Conservation (phyloP, 2,329 filamentous ascomycete species). For the Fusarium oligoseptatum region DNA sequence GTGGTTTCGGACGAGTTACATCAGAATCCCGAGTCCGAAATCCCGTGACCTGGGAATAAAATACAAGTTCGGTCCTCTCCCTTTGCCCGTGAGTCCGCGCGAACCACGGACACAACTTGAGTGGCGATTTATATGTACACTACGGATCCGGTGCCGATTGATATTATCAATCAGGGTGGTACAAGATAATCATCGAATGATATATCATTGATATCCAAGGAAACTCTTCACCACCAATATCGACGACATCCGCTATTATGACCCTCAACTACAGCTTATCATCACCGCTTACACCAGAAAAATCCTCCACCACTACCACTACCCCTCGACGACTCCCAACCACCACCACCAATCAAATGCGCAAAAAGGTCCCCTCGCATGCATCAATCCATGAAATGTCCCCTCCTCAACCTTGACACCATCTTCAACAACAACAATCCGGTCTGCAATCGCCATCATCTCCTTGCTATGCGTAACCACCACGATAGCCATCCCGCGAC, state of each 20-base stretch:
- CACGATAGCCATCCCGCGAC: constrained; percentile 73
- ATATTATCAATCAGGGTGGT: background rate
- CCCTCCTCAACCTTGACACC: constrained; percentile 77
- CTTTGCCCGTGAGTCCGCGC: background rate
- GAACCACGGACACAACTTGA: background rate
- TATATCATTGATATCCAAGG: constrained; percentile 4
- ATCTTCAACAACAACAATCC: constrained; percentile 79
- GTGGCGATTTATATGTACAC: background rate
- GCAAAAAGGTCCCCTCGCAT: constrained; percentile 62
- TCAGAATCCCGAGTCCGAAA: constrained; percentile 29
- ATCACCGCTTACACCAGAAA: background rate
- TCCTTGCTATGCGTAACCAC: constrained; percentile 85
- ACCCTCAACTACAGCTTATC: background rate
- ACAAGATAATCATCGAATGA: background rate
- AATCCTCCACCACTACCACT: background rate
- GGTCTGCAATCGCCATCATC: constrained; percentile 87
- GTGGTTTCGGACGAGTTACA: constrained; percentile 34
- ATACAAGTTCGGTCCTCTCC: background rate
- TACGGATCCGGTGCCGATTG: background rate
- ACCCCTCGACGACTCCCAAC: constrained; percentile 16
- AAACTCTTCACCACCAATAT: background rate
- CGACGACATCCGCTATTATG: background rate
- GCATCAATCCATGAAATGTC: constrained; percentile 70
- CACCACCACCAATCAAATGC: constrained; percentile 57
- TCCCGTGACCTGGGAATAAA: background rate